Conservation (phyloP, 2,329 filamentous ascomycete genomes). For the Pestalotiopsis sp. region DNA sequence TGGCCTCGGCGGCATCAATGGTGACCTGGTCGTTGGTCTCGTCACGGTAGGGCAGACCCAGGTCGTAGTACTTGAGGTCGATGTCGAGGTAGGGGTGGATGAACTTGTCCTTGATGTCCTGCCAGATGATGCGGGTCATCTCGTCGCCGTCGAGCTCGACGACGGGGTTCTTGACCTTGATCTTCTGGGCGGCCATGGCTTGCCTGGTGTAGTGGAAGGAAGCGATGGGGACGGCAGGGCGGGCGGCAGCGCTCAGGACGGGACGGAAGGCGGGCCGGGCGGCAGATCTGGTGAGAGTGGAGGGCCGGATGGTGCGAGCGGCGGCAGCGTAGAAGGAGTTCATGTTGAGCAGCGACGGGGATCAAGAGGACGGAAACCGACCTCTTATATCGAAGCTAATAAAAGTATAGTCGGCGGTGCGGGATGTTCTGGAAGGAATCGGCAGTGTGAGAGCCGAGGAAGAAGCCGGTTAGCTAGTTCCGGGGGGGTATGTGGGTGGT, state of each 20-base stretch:
- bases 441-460: conserved; percentile 19
- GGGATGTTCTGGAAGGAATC: background rate
- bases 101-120: conserved; percentile 99
- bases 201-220: conserved; percentile 38
- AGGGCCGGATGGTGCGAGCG: conserved; percentile 30
- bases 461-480: conserved; percentile 15
- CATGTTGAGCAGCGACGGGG: conserved; percentile 25
- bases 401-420: conserved; percentile 6
- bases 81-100: conserved; percentile 95
- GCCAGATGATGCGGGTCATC: conserved; percentile 99
- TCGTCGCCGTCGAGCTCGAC: conserved; percentile 94
- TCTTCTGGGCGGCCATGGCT: conserved; percentile 75
- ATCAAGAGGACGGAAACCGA: background rate
- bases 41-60: conserved; percentile 93
- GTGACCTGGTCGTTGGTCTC: conserved; percentile 97
- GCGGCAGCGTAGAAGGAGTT: conserved; percentile 25
- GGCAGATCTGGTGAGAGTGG: conserved; percentile 28
- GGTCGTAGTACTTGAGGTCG: conserved; percentile 97
- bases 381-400: conserved; percentile 11
- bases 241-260: conserved; percentile 24
- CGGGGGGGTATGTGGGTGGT: conserved; percentile 9
- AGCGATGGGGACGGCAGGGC: conserved; percentile 31
- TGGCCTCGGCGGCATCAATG: conserved; percentile 90
- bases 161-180: conserved; percentile 99
- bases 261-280: conserved; percentile 30